Base-by-base conservation (phyloP, 2,329 filamentous ascomycete species). In the Didymella arachidicola region DNA sequence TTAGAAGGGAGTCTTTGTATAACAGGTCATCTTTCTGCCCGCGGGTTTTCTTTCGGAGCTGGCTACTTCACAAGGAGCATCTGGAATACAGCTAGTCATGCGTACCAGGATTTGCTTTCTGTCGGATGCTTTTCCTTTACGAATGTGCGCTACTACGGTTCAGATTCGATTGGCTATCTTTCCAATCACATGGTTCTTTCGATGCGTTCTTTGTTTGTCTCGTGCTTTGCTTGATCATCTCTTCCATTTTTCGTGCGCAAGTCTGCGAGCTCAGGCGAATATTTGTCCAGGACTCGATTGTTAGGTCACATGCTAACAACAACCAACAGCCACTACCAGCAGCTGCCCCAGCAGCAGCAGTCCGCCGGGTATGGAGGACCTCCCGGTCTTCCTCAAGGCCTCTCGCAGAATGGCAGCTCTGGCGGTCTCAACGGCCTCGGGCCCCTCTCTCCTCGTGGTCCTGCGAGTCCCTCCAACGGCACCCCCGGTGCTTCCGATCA, bases 81-180 rank as follows among this genome's bases (percentile, higher is more conserved):
- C 57, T 63, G 66, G 61, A 64, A 66, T 73, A 70, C 75, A 74
- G 73, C 68, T 76, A 76, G 74, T 70, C 66, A 69, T 71, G 67
- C 67, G 66, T 64, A 61, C 65, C 64, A 69, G 68, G 64, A 66
- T 62, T 63, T 69, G 62, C 63, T 72, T 74, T 70, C 67, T 74
- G 68, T 68, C 65, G 56, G 58, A 72, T 72, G 71, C 56, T 67
- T 66, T 72, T 71, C 57, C 57, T 60, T 64, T 57, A 58, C 60
- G 55, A 62, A 63, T 65, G 63, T 68, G 62, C 59, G 66, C 64
- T 67, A 63, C 58, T 61, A 69, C 61, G 63, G 67, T 65, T 72
- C 70, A 65, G 73, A 71, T 71, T 69, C 64, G 73, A 69, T 74
- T 73, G 73, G 73, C 71, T 73, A 72, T 69, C 68, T 65, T 72